Percentiles rank a stretch among this genome's conserved stretches.
Evolutionary conservation across 495 filamentous ascomycete genomes (phyloP).

Genomic region (Penicillium fimorum): DNA sequence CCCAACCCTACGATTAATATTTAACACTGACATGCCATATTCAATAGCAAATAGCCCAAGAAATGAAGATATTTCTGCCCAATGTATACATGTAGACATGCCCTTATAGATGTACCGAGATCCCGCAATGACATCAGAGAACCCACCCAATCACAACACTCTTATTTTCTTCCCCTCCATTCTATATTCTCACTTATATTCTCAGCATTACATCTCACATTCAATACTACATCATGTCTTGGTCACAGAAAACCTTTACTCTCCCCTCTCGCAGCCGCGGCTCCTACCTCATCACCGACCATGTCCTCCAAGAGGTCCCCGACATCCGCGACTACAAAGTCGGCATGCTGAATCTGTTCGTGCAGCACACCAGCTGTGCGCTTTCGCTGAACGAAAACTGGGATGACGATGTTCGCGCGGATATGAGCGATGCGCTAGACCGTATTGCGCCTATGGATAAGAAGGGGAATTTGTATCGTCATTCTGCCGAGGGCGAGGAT

Average conservation of each 20-base stretch:
- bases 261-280: slow-evolving; percentile 74
- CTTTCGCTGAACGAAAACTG: slow-evolving; percentile 94
- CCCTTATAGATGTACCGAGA: not conserved
- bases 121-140: slow-evolving; percentile 21
- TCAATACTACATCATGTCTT: slow-evolving; percentile 51
- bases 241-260: slow-evolving; percentile 76
- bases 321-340: slow-evolving; percentile 78
- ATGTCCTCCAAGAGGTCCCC: slow-evolving; percentile 64
- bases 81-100: no score
- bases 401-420: slow-evolving; percentile 73
- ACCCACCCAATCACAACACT: slow-evolving; percentile 18
- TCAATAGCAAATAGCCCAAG: no score
- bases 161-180: slow-evolving; percentile 19
- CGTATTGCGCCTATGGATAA: slow-evolving; percentile 77
- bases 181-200: not conserved
- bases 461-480: slow-evolving; percentile 74
- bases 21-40: no score
- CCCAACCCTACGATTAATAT: no score
- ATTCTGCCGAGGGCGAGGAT: slow-evolving; percentile 84
- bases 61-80: no score
- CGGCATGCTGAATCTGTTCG: slow-evolving; percentile 82
- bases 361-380: slow-evolving; percentile 88
- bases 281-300: slow-evolving; percentile 83
- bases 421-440: slow-evolving; percentile 94
- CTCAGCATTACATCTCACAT: not conserved